Conservation (phyloP, 2,329 filamentous ascomycete genomes). For the Lachnellula cervina region DNA sequence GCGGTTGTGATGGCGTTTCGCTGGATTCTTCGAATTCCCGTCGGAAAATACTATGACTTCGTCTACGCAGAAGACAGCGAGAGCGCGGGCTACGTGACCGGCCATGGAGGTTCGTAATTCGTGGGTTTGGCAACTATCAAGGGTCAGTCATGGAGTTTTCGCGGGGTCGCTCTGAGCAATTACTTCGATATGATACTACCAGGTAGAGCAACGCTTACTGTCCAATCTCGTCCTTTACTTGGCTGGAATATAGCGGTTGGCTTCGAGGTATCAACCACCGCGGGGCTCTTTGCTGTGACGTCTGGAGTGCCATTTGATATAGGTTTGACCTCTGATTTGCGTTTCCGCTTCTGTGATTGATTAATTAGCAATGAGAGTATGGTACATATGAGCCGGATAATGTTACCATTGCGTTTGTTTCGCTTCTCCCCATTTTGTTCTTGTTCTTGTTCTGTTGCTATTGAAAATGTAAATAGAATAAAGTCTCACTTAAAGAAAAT, state of each 20-base stretch:
- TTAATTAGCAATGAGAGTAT: neutral
- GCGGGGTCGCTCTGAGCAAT: conserved; percentile 8
- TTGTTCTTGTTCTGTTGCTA: neutral
- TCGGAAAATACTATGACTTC: conserved; percentile 82
- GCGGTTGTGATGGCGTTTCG: conserved; percentile 20
- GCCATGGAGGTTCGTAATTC: conserved; percentile 71
- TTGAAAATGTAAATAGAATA: neutral
- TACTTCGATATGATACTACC: conserved; percentile 74
- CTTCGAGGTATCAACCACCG: conserved; percentile 49
- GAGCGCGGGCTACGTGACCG: conserved; percentile 72
- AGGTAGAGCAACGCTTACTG: conserved; percentile 71
- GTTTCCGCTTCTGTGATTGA: conserved; percentile 30
- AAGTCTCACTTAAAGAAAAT: conserved; percentile 6
- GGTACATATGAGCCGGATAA: neutral
- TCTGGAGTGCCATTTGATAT: conserved; percentile 12
- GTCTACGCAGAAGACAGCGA: conserved; percentile 79
- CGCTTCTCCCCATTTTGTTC: conserved; percentile 28
- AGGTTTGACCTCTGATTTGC: conserved; percentile 25
- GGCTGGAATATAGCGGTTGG: conserved; percentile 66
- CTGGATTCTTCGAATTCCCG: conserved; percentile 36
- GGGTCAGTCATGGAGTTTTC: neutral
- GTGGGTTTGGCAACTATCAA: conserved; percentile 28
- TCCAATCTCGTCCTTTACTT: conserved; percentile 60
- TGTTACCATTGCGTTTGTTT: conserved; percentile 28
- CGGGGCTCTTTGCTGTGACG: conserved; percentile 34